Conservation (phyloP, 805 yeast species). For the Scheffersomyces coipomensis region DNA sequence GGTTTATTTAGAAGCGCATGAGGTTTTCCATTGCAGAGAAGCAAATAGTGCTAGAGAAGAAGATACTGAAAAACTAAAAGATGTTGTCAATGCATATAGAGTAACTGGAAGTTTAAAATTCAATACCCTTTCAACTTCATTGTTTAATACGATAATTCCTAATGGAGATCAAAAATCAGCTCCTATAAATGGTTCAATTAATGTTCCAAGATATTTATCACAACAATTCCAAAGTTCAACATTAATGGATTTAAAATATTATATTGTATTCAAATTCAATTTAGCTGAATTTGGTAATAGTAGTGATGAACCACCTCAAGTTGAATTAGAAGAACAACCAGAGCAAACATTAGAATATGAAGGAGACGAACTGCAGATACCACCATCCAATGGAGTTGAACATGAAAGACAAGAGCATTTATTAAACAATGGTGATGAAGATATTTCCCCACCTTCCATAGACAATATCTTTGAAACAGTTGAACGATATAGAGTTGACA, state of each 20-base stretch:
- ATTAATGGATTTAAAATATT: conserved; percentile 36
- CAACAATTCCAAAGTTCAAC: conserved; percentile 36
- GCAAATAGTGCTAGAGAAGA: conserved; percentile 4
- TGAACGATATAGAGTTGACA: conserved; percentile 18
- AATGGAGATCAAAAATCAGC: conserved; percentile 5
- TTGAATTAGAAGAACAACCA: neutral
- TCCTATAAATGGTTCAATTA: conserved; percentile 23
- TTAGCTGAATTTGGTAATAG: conserved; percentile 21
- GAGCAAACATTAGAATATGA: too few relatives aligned
- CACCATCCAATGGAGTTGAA: too few relatives aligned
- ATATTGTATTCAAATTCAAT: conserved; percentile 35
- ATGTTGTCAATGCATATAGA: conserved; percentile 24
- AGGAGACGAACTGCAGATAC: too few relatives aligned
- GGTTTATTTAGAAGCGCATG: conserved; percentile 39
- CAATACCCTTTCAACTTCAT: conserved; percentile 31
- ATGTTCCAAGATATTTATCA: conserved; percentile 28
- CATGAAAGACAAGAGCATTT: too few relatives aligned
- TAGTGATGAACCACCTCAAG: neutral
- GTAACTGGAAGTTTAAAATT: conserved; percentile 33
- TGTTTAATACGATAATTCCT: conserved; percentile 10
- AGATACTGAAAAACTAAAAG: conserved; percentile 7
- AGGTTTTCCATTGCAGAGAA: conserved; percentile 23
- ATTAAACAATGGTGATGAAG: too few relatives aligned
- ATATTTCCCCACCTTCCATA: too few relatives aligned
- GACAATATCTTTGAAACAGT: conserved; percentile 6